Base-by-base conservation (phyloP, 768 basidiomycete species). In the Termitomyces sp. region DNA sequence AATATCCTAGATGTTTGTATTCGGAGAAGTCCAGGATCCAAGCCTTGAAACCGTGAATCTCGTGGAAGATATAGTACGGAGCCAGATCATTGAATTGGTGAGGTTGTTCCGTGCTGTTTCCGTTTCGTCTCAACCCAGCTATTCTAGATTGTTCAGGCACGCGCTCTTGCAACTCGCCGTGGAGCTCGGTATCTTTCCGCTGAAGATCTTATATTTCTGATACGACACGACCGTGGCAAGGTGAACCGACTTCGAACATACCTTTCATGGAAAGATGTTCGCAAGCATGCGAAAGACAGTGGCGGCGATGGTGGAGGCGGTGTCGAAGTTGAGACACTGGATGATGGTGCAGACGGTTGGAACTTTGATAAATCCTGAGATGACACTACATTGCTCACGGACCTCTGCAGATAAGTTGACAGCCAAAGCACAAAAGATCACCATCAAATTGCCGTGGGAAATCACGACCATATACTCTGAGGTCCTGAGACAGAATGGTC, bases 381-480 rank as follows among this genome's bases (percentile, higher is more conserved):
- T 37, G 4, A 21, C 12, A 27, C 6, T 40, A 28, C 8, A 27
- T 4, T 40, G 11, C 35, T 55, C 27, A 46, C 27, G 34, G 39
- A 21, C 7, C n/a, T 40, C 35, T n/a, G 17, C 61, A 91, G 89
- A 91, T 64, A 91, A 91, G 64, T 70, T 91, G 28, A 79, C 84
- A 6, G 76, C 88, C 28, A 97, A 96, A 67, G 89, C 92, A 2
- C 86, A 92, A 71, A 95, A 95, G 68, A 91, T 92, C 57, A 93
- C 91, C 41, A 92, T 98, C 65, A 96, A 96, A 71, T 81, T 97
- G 3, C 92, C 95, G 41, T 98, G 95, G 95, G 95, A 98, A 68
- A 85, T 97, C 10, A 84, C 85, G 2, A 95, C 93, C 0, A 88
- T 94, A 28, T 98, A 94, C 66, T 88, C 89, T 3, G 95, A 97